Percentiles rank a stretch among this genome's conserved stretches.
These are phyloP conservation scores for Backusella luteola DNA, from an alignment of 192 early-diverging fungal genomes.

Conservation along the genomic window DNA sequence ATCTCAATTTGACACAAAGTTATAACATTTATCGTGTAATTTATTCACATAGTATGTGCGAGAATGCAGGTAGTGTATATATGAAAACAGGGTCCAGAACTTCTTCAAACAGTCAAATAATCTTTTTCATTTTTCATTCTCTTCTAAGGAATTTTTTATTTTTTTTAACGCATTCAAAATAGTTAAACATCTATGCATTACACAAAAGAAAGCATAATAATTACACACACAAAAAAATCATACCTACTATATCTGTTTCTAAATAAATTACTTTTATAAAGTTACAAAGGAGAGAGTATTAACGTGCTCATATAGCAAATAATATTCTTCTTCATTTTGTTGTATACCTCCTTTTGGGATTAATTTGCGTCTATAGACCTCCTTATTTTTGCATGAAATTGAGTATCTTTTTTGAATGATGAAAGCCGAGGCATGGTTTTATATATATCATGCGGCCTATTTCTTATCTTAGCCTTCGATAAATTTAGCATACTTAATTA, in stretches of 20 bases:
- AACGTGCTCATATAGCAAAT: not conserved
- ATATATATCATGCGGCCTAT: conserved; percentile 2
- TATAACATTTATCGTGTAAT: not conserved
- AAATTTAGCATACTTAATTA: conserved; percentile 3
- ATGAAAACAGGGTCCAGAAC: conserved; percentile 8
- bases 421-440: conserved; percentile 1
- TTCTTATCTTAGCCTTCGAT: conserved; percentile 3
- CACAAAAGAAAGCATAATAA: not conserved
- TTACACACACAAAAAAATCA: not conserved
- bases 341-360: conserved; percentile 4
- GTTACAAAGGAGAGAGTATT: not conserved
- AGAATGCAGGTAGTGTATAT: not conserved
- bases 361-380: not conserved
- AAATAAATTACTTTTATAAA: not conserved
- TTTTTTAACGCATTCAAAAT: not conserved
- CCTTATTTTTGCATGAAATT: conserved; percentile 7
- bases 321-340: not conserved
- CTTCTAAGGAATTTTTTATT: not conserved
- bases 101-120: not conserved
- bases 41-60: not conserved
- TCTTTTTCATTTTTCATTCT: conserved; percentile 5
- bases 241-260: not conserved
- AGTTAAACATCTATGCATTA: not conserved
- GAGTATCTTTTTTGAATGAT: not conserved
- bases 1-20: not conserved